Evolutionary conservation across 2,329 filamentous ascomycete genomes (phyloP).

Genomic region (Scedosporium minutisporum): DNA sequence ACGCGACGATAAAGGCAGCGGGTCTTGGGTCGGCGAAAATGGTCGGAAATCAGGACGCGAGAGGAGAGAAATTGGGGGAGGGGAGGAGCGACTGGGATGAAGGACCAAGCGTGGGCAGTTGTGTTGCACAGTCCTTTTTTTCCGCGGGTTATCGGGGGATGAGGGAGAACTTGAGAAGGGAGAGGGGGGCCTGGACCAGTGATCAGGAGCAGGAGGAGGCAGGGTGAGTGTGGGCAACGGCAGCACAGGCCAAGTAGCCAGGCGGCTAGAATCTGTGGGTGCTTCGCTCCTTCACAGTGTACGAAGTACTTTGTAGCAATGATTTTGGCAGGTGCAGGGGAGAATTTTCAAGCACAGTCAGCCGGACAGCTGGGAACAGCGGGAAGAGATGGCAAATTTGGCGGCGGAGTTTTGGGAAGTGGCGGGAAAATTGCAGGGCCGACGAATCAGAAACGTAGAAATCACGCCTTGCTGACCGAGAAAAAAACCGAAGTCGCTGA

Average conservation of each 20-base stretch:
- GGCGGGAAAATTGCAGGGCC: not conserved
- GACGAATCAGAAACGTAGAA: not conserved
- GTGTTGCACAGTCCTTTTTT: slow-evolving; percentile 1
- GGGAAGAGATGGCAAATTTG: not conserved
- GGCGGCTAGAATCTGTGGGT: not conserved
- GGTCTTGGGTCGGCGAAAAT: not conserved
- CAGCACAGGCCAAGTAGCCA: not conserved
- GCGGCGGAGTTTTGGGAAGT: not conserved
- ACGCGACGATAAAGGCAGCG: slow-evolving; percentile 2
- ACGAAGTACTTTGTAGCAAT: too few relatives aligned
- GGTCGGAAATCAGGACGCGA: slow-evolving; percentile 5
- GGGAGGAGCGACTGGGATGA: not conserved
- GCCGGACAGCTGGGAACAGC: not conserved
- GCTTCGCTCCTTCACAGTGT: too few relatives aligned
- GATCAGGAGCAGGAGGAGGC: not conserved
- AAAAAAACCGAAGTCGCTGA: not conserved
- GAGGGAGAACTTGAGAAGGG: not conserved
- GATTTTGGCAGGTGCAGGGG: not conserved
- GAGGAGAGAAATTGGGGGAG: slow-evolving; percentile 5
- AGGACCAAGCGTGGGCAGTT: not conserved
- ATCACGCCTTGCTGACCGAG: not conserved
- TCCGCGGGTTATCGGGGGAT: not conserved
- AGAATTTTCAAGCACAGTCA: not conserved
- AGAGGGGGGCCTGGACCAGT: not conserved
- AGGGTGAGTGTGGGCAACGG: not conserved